Conservation (phyloP, 2,329 filamentous ascomycete species). For the Penicillium thymicola region DNA sequence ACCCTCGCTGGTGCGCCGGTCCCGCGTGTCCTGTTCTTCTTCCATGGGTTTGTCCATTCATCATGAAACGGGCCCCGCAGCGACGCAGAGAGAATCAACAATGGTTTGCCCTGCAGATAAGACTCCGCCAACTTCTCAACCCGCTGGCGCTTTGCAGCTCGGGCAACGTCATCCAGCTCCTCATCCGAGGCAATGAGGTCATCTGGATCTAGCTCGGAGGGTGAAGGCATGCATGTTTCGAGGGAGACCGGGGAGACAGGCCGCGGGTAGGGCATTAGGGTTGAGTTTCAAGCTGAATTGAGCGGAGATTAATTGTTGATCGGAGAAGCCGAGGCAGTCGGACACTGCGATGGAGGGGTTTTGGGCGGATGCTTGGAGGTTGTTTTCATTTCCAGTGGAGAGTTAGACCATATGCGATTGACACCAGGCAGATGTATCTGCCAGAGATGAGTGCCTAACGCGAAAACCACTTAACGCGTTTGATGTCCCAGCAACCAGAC, state of each 20-base stretch:
- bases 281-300: constrained; percentile 7
- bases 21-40: constrained; percentile 21
- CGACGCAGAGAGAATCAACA: constrained; percentile 47
- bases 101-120: constrained; percentile 42
- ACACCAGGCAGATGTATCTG: not conserved
- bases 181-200: constrained; percentile 39
- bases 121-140: constrained; percentile 42
- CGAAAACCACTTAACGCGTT: constrained; percentile 13
- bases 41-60: constrained; percentile 49
- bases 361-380: not conserved
- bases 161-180: constrained; percentile 32
- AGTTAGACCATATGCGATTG: not conserved
- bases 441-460: not conserved
- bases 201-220: constrained; percentile 26
- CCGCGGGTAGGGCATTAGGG: constrained; percentile 34
- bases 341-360: constrained; percentile 22
- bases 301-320: not conserved
- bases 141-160: constrained; percentile 39
- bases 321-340: constrained; percentile 18
- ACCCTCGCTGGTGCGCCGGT: not conserved
- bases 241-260: constrained; percentile 34
- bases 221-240: constrained; percentile 31
- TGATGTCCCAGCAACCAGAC: constrained; percentile 1
- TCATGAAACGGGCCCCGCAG: constrained; percentile 46
- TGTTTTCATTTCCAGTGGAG: constrained; percentile 14